phyloP scores from a whole-genome alignment of 177 flowering plant genomes.

The Vitis hybrid region DNA sequence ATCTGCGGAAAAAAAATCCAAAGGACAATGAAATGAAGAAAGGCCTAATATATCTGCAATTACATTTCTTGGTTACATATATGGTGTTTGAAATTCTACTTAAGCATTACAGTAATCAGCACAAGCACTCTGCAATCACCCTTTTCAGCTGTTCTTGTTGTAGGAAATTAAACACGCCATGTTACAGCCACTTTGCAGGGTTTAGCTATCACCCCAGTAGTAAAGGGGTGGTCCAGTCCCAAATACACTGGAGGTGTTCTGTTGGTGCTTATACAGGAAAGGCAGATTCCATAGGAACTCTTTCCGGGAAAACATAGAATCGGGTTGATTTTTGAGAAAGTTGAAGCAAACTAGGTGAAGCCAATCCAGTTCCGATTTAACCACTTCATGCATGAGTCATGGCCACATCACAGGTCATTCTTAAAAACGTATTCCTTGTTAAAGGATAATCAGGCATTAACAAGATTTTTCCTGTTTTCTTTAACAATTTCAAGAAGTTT shows the following conservation, averaged over 20 bases:
- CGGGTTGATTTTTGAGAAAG: neutral
- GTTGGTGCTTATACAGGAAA: no score
- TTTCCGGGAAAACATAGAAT: neutral
- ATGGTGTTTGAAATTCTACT: no score
- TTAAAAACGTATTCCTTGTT: neutral
- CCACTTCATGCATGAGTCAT: neutral
- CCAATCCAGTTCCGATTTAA: neutral
- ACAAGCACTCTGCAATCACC: no score
- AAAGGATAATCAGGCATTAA: neutral
- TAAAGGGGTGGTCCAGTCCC: no score
- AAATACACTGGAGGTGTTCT: no score
- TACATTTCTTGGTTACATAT: no score
- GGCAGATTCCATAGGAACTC: neutral
- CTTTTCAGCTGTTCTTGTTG: no score
- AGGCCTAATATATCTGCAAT: neutral
- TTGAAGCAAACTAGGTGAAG: neutral
- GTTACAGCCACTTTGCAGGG: no score
- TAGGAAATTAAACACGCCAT: no score
- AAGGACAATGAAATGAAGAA: neutral
- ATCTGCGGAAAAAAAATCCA: conserved; percentile 25
- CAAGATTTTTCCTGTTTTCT: neutral
- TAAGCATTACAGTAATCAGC: no score
- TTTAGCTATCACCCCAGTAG: no score
- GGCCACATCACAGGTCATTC: neutral
- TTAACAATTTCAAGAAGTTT: neutral